Percentiles rank a stretch among this genome's conserved stretches.
Evolutionary conservation across 1,139 yeast genomes (phyloP).

Genomic region (Debaryomyces nepalensis): DNA sequence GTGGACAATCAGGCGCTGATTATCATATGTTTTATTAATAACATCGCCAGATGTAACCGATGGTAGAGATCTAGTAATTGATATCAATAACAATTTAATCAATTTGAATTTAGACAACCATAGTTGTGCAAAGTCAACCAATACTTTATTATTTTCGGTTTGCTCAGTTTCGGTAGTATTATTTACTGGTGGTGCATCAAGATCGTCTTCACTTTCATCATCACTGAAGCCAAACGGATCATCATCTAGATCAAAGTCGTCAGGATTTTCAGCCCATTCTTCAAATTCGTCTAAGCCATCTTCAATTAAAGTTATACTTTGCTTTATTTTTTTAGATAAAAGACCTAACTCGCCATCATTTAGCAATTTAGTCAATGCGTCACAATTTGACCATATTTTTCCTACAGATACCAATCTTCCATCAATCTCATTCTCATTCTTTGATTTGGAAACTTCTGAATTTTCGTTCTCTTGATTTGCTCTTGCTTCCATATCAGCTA

Average conservation of each 20-base stretch:
- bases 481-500: slow-evolving; percentile 36
- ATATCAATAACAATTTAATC: slow-evolving; percentile 56
- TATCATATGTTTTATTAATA: slow-evolving; percentile 40
- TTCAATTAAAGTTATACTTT: slow-evolving; percentile 52
- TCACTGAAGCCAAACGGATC: slow-evolving; percentile 51
- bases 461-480: slow-evolving; percentile 21
- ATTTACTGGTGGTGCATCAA: slow-evolving; percentile 30
- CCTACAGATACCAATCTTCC: slow-evolving; percentile 64
- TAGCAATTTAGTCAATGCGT: slow-evolving; percentile 42
- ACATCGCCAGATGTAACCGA: slow-evolving; percentile 35
- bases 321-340: slow-evolving; percentile 49
- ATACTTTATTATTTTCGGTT: slow-evolving; percentile 26
- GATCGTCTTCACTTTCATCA: slow-evolving; percentile 34
- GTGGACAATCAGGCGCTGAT: slow-evolving; percentile 38
- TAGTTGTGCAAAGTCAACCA: slow-evolving; percentile 44
- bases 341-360: slow-evolving; percentile 56
- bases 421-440: slow-evolving; percentile 24
- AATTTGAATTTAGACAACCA: slow-evolving; percentile 61
- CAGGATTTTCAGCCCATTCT: slow-evolving; percentile 70
- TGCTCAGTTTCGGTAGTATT: slow-evolving; percentile 28
- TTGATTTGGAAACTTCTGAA: slow-evolving; percentile 11
- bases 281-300: slow-evolving; percentile 69
- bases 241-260: slow-evolving; percentile 40
- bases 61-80: slow-evolving; percentile 61
- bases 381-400: slow-evolving; percentile 66